phyloP scores from a whole-genome alignment of 1,284 basidiomycete genomes.

The Microbotryomycetes sp. region DNA sequence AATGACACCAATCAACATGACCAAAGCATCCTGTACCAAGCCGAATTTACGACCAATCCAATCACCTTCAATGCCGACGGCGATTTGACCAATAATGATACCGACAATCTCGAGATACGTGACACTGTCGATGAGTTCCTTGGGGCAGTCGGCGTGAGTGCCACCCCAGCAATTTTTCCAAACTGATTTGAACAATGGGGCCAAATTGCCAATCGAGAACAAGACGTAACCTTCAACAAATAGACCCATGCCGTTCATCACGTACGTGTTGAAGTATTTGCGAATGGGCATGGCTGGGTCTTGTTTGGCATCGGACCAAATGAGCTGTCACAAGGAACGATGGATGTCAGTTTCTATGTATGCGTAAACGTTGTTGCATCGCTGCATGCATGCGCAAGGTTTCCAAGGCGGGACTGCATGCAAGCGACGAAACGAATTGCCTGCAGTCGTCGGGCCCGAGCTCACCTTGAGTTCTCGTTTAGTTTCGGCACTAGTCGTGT shows the following conservation, averaged over 20 bases:
- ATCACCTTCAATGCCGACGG: conserved; percentile 53
- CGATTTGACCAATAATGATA: conserved; percentile 52
- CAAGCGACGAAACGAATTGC: too few species aligned
- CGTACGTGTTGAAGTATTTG: conserved; percentile 49
- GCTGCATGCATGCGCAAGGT: too few species aligned
- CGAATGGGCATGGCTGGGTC: conserved; percentile 46
- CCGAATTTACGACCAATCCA: conserved; percentile 49
- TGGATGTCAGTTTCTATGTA: too few species aligned
- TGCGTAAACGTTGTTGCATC: too few species aligned
- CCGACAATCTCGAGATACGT: conserved; percentile 49
- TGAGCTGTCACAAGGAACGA: too few species aligned
- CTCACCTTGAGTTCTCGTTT: conserved; percentile 44
- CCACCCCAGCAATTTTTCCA: conserved; percentile 50
- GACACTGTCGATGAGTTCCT: conserved; percentile 18
- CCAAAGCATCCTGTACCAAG: conserved; percentile 41
- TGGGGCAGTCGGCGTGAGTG: conserved; percentile 35
- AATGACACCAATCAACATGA: conserved; percentile 48
- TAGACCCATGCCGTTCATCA: conserved; percentile 49
- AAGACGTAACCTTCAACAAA: conserved; percentile 50
- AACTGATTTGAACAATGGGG: conserved; percentile 47
- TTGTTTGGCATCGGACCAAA: conserved; percentile 50
- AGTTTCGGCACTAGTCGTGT: conserved; percentile 46
- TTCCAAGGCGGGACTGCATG: too few species aligned
- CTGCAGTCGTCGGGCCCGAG: too few species aligned
- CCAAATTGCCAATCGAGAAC: conserved; percentile 52